phyloP scores from a whole-genome alignment of 2,329 filamentous ascomycete species.

The Gnomoniopsis sp. region DNA sequence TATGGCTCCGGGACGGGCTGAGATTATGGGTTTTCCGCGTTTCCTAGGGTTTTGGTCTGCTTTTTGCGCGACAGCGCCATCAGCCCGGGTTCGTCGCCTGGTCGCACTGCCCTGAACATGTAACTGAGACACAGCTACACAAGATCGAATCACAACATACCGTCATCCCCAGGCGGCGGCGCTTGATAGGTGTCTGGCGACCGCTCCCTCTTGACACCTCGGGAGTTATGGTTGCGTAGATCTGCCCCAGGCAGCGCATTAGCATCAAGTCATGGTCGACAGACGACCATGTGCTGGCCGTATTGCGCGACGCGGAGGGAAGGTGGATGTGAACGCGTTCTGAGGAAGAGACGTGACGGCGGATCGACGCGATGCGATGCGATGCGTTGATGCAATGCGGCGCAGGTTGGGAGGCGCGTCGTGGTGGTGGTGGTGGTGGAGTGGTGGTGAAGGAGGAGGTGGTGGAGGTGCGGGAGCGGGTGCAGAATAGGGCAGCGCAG shows the following conservation, averaged over 20 bases:
- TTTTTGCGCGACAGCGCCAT: slow-evolving; percentile 30
- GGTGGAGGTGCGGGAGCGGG: slow-evolving; percentile 8
- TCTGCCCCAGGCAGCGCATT: slow-evolving; percentile 36
- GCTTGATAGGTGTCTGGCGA: slow-evolving; percentile 66
- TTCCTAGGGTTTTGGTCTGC: slow-evolving; percentile 52
- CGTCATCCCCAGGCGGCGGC: slow-evolving; percentile 60
- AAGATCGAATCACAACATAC: slow-evolving; percentile 56
- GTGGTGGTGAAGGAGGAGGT: neutral
- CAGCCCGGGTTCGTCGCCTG: slow-evolving; percentile 28
- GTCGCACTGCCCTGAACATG: slow-evolving; percentile 30
- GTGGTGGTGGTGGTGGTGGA: slow-evolving; percentile 2
- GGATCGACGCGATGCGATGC: slow-evolving; percentile 1
- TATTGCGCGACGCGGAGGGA: neutral
- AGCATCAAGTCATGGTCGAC: slow-evolving; percentile 23
- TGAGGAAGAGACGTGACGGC: neutral
- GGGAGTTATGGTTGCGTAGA: slow-evolving; percentile 51
- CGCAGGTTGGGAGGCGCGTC: neutral
- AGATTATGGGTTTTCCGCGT: slow-evolving; percentile 61
- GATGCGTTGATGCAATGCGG: slow-evolving; percentile 7
- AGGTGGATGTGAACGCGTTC: neutral
- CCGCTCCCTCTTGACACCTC: slow-evolving; percentile 76
- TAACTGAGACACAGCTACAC: slow-evolving; percentile 33
- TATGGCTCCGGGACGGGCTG: slow-evolving; percentile 46
- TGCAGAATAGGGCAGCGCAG: slow-evolving; percentile 7
- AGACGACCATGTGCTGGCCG: slow-evolving; percentile 13